Conservation (phyloP, 352 stramenopile species). For the Blastocystis sp. region DNA sequence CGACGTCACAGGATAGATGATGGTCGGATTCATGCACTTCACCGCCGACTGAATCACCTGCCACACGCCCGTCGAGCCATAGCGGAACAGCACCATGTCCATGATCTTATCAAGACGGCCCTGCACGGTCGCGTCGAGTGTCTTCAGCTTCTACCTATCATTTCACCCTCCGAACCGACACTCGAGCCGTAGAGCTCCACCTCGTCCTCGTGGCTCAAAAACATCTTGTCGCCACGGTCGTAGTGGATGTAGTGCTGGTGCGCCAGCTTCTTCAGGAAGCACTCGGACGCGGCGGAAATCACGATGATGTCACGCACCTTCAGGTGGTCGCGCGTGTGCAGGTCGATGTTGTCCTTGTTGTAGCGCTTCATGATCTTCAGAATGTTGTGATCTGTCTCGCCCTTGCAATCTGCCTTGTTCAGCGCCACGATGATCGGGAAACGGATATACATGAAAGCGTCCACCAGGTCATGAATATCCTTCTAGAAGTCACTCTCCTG, state of each 20-base stretch:
- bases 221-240: slow-evolving; percentile 73
- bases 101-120: slow-evolving; percentile 73
- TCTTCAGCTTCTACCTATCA: slow-evolving; percentile 63
- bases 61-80: slow-evolving; percentile 71
- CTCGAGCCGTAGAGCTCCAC: slow-evolving; percentile 59
- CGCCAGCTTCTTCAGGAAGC: slow-evolving; percentile 65
- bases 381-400: slow-evolving; percentile 75
- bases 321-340: slow-evolving; percentile 12
- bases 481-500: slow-evolving; percentile 63
- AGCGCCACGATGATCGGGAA: slow-evolving; percentile 76
- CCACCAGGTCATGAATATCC: slow-evolving; percentile 70
- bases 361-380: slow-evolving; percentile 76
- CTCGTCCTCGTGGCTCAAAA: slow-evolving; percentile 68
- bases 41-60: slow-evolving; percentile 74
- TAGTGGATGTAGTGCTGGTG: slow-evolving; percentile 74
- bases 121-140: slow-evolving; percentile 69
- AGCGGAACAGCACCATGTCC: slow-evolving; percentile 78
- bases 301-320: slow-evolving; percentile 47
- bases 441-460: slow-evolving; percentile 68
- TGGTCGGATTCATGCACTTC: slow-evolving; percentile 66
- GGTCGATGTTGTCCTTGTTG: slow-evolving; percentile 59
- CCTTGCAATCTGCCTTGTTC: slow-evolving; percentile 74
- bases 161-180: neutral
- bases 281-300: slow-evolving; percentile 65
- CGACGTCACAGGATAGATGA: slow-evolving; percentile 74